Base-by-base conservation (phyloP, 371 early-diverging fungal species). In the Zopfochytrium polystomum region DNA sequence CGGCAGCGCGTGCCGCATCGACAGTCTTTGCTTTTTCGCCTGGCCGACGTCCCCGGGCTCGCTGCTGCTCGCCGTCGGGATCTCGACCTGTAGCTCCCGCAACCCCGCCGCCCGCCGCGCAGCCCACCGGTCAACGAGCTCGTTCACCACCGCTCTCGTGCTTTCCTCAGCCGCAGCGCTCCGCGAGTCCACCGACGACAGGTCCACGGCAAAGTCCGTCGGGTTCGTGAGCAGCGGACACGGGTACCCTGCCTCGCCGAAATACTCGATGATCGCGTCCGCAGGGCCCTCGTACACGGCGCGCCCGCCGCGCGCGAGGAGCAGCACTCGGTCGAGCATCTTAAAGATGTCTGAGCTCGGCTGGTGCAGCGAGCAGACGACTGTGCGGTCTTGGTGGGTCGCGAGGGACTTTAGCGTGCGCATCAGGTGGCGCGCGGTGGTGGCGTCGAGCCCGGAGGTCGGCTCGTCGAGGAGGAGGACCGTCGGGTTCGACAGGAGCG, bases 351-450 rank as follows among this genome's bases (percentile, higher is more conserved):
- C 90, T 15, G 89, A 86, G 15, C 96, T 83, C 2, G 99, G 99
- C 68, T 95, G 78, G 67, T 98, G 97, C 32, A 96, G 93, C 7
- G 93, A 92, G 66, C 91, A 89, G 4, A 96, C 78, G 26, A 98
- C 85, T 0, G 96, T 96, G 25, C 93, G 86, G 46, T 90, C 87
- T 60, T 87, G 85, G 27, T 83, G 77, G 26, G 85, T 79, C 0
- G 96, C 95, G 26, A 97, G 68, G 0, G 83, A 79, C 6, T 87
- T 90, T 22, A 98, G 76, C 22, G 88, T 85, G 38, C 90, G 82
- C 34, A 98, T 83, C 2, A 99, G 91, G 52, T 91, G 90, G 55
- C 86, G 85, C 0, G 98, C 96, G 62, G 91, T 96, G 73, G 89
- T 93, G 0, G 93, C 84, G 71, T 98, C 99, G 25, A 98, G 72